Evolutionary conservation across 2,329 filamentous ascomycete genomes (phyloP).

Genomic region (Aspergillus cejpii): DNA sequence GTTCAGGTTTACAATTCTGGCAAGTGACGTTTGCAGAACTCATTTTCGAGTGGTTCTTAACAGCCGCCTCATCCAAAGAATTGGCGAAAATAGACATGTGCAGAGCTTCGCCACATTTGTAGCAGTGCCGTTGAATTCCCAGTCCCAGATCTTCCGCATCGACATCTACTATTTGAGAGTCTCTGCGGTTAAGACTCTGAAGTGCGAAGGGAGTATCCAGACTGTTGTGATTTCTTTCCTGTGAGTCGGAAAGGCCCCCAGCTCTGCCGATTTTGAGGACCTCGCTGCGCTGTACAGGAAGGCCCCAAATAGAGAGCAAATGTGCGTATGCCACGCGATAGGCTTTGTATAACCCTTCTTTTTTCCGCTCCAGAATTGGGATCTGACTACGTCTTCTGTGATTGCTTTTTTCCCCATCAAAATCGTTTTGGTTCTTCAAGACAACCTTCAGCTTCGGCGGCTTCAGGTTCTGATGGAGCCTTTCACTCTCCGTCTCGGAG

Average conservation of each 20-base stretch:
- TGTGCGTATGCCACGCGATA: slow-evolving; percentile 55
- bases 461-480: slow-evolving; percentile 22
- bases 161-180: slow-evolving; percentile 4
- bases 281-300: slow-evolving; percentile 51
- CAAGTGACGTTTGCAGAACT: slow-evolving; percentile 25
- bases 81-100: slow-evolving; percentile 34
- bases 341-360: slow-evolving; percentile 44
- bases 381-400: slow-evolving; percentile 37
- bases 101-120: slow-evolving; percentile 35
- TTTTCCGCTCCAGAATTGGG: slow-evolving; percentile 46
- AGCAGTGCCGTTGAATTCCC: slow-evolving; percentile 40
- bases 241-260: slow-evolving; percentile 28
- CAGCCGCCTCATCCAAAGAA: slow-evolving; percentile 13
- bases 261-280: slow-evolving; percentile 51
- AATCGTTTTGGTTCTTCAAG: slow-evolving; percentile 53
- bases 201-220: slow-evolving; percentile 26
- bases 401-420: slow-evolving; percentile 47
- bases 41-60: slow-evolving; percentile 18
- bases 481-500: slow-evolving; percentile 38
- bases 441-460: slow-evolving; percentile 41
- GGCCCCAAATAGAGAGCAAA: slow-evolving; percentile 53
- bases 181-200: slow-evolving; percentile 11
- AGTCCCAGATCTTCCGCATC: slow-evolving; percentile 26
- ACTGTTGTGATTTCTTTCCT: slow-evolving; percentile 21
- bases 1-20: slow-evolving; percentile 31